These are phyloP conservation scores for Penicillium sp. DNA, from an alignment of 2,329 filamentous ascomycete genomes.

Conservation along the genomic window DNA sequence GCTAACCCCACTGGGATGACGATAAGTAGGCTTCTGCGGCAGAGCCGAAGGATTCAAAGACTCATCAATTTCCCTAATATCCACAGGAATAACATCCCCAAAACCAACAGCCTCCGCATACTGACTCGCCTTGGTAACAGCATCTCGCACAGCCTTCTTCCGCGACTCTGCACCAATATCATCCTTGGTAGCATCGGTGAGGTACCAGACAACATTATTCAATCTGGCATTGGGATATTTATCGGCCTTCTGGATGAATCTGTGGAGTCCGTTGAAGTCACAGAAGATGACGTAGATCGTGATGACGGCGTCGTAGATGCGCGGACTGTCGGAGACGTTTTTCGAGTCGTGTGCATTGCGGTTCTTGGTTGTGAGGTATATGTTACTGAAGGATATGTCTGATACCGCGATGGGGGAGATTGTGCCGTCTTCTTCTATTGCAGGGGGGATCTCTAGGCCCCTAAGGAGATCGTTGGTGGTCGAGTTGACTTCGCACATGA, in stretches of 20 bases:
- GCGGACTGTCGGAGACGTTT: neutral
- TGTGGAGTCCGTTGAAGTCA: neutral
- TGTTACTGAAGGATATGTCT: neutral
- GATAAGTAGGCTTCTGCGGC: neutral
- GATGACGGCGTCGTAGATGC: neutral
- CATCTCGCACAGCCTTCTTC: neutral
- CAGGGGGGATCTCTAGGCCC: neutral
- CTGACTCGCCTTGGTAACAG: neutral
- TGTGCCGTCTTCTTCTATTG: neutral
- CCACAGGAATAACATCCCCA: neutral
- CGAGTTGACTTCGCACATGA: neutral
- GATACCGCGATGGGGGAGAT: neutral
- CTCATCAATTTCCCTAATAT: neutral
- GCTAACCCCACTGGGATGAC: neutral
- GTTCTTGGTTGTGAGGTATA: neutral
- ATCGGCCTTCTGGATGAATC: neutral
- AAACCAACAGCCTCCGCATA: neutral
- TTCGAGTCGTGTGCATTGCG: neutral
- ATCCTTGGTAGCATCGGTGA: neutral
- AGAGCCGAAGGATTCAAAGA: neutral
- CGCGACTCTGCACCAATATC: neutral
- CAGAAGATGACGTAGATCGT: neutral
- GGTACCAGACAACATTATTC: neutral
- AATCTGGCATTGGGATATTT: neutral
- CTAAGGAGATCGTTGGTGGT: neutral